Evolutionary conservation across 2,329 filamentous ascomycete species (phyloP).

Genomic region (Aspergillus sp.): DNA sequence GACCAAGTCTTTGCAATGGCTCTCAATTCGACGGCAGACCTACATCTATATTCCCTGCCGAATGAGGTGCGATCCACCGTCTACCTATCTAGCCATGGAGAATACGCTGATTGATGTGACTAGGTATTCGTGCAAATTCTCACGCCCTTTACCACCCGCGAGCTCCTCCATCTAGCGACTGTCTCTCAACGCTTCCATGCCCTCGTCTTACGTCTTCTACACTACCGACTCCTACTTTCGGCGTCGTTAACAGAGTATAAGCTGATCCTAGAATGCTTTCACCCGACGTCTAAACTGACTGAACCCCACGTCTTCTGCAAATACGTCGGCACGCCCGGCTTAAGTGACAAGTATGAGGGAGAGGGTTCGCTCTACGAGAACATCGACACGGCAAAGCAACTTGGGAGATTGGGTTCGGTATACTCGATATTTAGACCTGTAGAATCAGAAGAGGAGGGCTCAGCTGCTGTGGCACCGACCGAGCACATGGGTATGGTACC

Average conservation of each 20-base stretch:
- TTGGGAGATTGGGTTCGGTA: conserved; percentile 55
- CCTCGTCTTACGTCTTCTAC: conserved; percentile 62
- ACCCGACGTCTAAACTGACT: conserved; percentile 66
- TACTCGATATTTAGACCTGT: conserved; percentile 73
- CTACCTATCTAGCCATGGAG: too few species aligned
- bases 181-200: conserved; percentile 65
- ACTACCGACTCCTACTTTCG: conserved; percentile 62
- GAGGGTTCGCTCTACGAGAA: conserved; percentile 39
- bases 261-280: conserved; percentile 76
- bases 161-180: conserved; percentile 58
- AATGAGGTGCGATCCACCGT: conserved; percentile 31
- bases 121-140: conserved; percentile 56
- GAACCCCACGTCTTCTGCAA: conserved; percentile 70
- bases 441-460: conserved; percentile 50
- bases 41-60: conserved; percentile 30
- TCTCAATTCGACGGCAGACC: conserved; percentile 6
- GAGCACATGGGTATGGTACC: background rate
- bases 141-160: conserved; percentile 48
- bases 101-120: background rate
- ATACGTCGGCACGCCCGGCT: conserved; percentile 63
- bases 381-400: conserved; percentile 26
- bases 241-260: conserved; percentile 61
- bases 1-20: conserved; percentile 13
- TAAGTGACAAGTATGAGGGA: conserved; percentile 48
- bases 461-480: background rate